These are phyloP conservation scores for Botrytis pseudocinerea DNA, from an alignment of 2,329 filamentous ascomycete genomes.

Conservation along the genomic window DNA sequence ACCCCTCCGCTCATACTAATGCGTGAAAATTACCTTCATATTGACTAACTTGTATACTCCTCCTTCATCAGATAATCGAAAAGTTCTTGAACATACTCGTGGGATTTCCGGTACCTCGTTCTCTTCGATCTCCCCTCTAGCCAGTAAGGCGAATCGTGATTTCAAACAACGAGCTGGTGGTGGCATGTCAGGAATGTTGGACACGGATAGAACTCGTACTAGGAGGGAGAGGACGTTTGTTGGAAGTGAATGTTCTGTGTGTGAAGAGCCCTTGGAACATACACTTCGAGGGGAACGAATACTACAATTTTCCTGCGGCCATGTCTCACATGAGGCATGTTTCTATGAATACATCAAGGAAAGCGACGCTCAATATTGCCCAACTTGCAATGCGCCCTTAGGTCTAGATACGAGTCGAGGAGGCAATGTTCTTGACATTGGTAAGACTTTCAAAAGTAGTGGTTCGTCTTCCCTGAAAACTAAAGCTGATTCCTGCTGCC, in stretches of 20 bases:
- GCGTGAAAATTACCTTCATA: slow-evolving; percentile 16
- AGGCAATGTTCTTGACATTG: slow-evolving; percentile 88
- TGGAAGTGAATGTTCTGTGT: slow-evolving; percentile 91
- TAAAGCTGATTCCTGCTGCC: slow-evolving; percentile 30
- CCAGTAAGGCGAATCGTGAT: slow-evolving; percentile 30
- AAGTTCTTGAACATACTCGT: slow-evolving; percentile 24
- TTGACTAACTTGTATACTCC: slow-evolving; percentile 27
- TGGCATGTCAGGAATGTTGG: slow-evolving; percentile 65
- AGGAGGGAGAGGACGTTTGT: slow-evolving; percentile 93
- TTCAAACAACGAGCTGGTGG: slow-evolving; percentile 36
- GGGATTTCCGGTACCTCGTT: slow-evolving; percentile 21
- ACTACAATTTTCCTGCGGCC: slow-evolving; percentile 92
- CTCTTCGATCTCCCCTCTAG: slow-evolving; percentile 24
- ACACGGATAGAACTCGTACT: slow-evolving; percentile 73
- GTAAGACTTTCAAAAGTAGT: slow-evolving; percentile 51
- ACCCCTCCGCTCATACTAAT: slow-evolving; percentile 27
- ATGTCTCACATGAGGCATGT: slow-evolving; percentile 96
- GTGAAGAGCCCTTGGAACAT: slow-evolving; percentile 94
- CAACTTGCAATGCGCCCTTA: slow-evolving; percentile 87
- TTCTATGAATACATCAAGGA: slow-evolving; percentile 99
- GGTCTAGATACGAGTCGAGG: slow-evolving; percentile 89
- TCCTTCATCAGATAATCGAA: slow-evolving; percentile 23
- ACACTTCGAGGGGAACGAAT: slow-evolving; percentile 92
- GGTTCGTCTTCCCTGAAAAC: slow-evolving; percentile 38
- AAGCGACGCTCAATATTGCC: slow-evolving; percentile 90